Base-by-base conservation (phyloP, 306 rosid species). In the Begonia loranthoides region DNA sequence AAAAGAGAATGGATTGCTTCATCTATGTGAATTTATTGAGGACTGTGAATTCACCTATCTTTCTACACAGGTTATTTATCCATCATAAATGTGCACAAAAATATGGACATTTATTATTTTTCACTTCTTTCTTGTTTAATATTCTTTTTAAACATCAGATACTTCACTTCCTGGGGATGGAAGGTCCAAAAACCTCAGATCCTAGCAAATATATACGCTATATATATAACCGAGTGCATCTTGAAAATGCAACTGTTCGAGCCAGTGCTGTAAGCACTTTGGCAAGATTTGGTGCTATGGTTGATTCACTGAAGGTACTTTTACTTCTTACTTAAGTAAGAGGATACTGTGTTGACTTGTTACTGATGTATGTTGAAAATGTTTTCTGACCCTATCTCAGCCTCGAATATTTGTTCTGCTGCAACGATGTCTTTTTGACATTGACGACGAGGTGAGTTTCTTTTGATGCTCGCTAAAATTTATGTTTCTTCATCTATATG, bases 1-100 rank as follows among this genome's bases (percentile, higher is more conserved):
- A 51, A 90, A 90, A 68, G 99, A 90, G 66, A 76, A 76, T 65
- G 99, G 99, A 50, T 69, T 90, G 87, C 88, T 85, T 76, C 99
- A 90, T 80, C 95, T 90, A 15, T 90, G 99, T 49, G 99, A 90
- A 73, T 90, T 90, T 80, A 90, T 90, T 62, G 97, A 90, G 72
- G 97, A 90, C 59, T 90, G 97, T 61, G 97, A 90, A 74, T 90
- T 90, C 73, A 90, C 97, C 40, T 90, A 90, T 72, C 88, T 90
- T 63, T 90, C 95, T 47, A 90, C 97, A 48, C 99, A 90, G 99
- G 99, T 85, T 12, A 50, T 14, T 63, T 58, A 56, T 72, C 61
- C 52, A 49, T 34, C 55, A 41, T 56, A 51, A 61, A 44, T 55
- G n/a, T 56, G 49, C 55, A 41, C 45, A 47, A 53, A 45, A 60